Evolutionary conservation across 139 green algal genomes (phyloP).

Genomic region (Chlorella sp.): DNA sequence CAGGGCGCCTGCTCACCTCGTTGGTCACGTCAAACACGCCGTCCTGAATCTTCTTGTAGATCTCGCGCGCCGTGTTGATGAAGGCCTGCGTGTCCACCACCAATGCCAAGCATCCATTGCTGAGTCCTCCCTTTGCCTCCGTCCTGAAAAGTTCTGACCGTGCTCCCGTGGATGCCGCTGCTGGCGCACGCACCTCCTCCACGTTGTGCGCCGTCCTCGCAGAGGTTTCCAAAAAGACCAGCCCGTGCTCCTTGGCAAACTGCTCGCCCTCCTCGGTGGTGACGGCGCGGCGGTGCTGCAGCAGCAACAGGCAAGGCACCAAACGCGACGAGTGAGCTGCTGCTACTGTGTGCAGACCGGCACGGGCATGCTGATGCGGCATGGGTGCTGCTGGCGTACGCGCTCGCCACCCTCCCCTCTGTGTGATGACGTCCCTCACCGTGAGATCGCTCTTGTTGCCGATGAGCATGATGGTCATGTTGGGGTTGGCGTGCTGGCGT

Average conservation of each 20-base stretch:
- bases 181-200: conserved; percentile 80
- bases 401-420: too few relatives aligned
- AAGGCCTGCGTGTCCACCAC: conserved; percentile 86
- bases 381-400: too few relatives aligned
- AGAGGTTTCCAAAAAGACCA: conserved; percentile 98
- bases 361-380: too few relatives aligned
- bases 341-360: too few relatives aligned
- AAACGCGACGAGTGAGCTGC: too few relatives aligned
- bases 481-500: conserved; percentile 96
- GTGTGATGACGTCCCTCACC: conserved; percentile 50
- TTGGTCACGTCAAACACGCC: conserved; percentile 97
- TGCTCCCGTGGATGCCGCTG: too few relatives aligned
- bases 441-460: conserved; percentile 97
- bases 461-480: conserved; percentile 99
- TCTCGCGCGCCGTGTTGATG: conserved; percentile 95
- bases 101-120: too few relatives aligned
- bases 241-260: conserved; percentile 97
- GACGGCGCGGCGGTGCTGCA: conserved; percentile 85
- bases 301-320: too few relatives aligned
- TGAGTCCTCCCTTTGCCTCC: too few relatives aligned
- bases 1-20: conserved; percentile 60
- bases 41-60: conserved; percentile 95
- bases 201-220: conserved; percentile 98
- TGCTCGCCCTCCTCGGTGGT: conserved; percentile 94
- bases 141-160: too few relatives aligned